A percentile compares a stretch with the other conserved stretches of the same genome.
These are phyloP conservation scores for Skeletonema marinoi DNA, from an alignment of 108 stramenopile genomes.

Conservation along the genomic window DNA sequence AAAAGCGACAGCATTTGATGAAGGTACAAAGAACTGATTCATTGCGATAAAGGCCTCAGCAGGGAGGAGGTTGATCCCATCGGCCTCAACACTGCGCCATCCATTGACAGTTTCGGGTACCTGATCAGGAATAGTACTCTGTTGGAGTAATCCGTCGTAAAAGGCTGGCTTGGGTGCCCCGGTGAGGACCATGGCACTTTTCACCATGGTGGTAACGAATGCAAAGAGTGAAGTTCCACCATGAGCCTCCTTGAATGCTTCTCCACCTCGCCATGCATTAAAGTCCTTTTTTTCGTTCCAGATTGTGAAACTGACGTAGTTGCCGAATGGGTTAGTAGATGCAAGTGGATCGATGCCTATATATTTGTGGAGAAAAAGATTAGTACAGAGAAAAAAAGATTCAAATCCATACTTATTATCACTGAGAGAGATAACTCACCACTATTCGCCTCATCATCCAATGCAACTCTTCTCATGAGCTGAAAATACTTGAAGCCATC, in stretches of 20 bases:
- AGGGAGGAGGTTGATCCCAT: conserved; percentile 62
- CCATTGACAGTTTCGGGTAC: conserved; percentile 81
- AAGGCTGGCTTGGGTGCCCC: conserved; percentile 84
- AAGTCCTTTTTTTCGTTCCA: conserved; percentile 89
- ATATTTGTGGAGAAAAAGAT: not conserved
- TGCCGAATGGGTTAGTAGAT: conserved; percentile 46
- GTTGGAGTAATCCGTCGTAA: conserved; percentile 78
- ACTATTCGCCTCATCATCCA: conserved; percentile 49
- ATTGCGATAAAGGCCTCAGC: conserved; percentile 81
- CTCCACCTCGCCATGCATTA: conserved; percentile 79
- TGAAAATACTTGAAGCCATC: conserved; percentile 90
- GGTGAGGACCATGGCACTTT: conserved; percentile 63
- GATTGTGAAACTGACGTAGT: conserved; percentile 86
- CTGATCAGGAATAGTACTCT: conserved; percentile 44
- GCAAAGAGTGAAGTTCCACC: conserved; percentile 76
- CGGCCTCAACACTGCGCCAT: conserved; percentile 83
- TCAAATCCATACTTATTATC: conserved; percentile 13
- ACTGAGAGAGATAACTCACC: conserved; percentile 15
- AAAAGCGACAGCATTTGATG: conserved; percentile 65
- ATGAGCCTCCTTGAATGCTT: conserved; percentile 93
- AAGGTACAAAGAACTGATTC: conserved; percentile 84
- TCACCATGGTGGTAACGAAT: conserved; percentile 83
- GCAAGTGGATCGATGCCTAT: conserved; percentile 42
- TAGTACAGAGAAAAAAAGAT: not conserved
- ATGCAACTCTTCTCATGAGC: conserved; percentile 73